Conservation (phyloP, 2,329 filamentous ascomycete genomes). For the Hypoxylon sp. region DNA sequence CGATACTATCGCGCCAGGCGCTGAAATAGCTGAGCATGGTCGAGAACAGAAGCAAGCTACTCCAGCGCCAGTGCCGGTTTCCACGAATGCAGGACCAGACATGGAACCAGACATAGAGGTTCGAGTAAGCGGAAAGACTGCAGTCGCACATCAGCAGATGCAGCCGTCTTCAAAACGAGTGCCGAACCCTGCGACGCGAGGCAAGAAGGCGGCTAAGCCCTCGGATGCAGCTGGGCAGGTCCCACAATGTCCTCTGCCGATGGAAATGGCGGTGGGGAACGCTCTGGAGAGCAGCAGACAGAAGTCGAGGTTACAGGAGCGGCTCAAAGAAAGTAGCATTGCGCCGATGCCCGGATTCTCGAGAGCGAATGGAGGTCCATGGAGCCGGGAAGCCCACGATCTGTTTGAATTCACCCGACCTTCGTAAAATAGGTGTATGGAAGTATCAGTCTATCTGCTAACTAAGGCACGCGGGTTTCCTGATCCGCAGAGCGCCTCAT, state of each 20-base stretch:
- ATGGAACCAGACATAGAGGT: slow-evolving; percentile 7
- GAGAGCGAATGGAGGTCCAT: slow-evolving; percentile 66
- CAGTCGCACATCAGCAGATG: slow-evolving; percentile 10
- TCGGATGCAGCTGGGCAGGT: slow-evolving; percentile 59
- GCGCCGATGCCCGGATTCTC: slow-evolving; percentile 53
- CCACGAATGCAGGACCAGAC: too few relatives aligned
- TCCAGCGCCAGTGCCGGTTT: slow-evolving; percentile 1
- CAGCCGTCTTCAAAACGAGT: slow-evolving; percentile 39
- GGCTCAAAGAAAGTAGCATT: slow-evolving; percentile 15
- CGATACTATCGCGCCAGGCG: background rate
- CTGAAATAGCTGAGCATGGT: background rate
- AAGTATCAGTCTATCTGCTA: background rate
- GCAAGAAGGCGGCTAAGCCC: slow-evolving; percentile 60
- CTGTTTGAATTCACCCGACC: slow-evolving; percentile 69
- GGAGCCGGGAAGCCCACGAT: slow-evolving; percentile 74
- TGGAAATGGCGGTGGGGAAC: slow-evolving; percentile 22
- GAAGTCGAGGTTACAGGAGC: slow-evolving; percentile 9
- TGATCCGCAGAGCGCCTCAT: background rate
- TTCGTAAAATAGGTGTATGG: slow-evolving; percentile 31
- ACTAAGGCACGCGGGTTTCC: background rate
- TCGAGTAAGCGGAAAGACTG: slow-evolving; percentile 2
- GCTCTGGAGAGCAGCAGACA: slow-evolving; percentile 9
- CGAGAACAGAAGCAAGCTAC: slow-evolving; percentile 8
- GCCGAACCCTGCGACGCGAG: slow-evolving; percentile 59
- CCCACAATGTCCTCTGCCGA: slow-evolving; percentile 49